phyloP scores from a whole-genome alignment of 768 basidiomycete genomes.

The Cystofilobasidium capitatum region DNA sequence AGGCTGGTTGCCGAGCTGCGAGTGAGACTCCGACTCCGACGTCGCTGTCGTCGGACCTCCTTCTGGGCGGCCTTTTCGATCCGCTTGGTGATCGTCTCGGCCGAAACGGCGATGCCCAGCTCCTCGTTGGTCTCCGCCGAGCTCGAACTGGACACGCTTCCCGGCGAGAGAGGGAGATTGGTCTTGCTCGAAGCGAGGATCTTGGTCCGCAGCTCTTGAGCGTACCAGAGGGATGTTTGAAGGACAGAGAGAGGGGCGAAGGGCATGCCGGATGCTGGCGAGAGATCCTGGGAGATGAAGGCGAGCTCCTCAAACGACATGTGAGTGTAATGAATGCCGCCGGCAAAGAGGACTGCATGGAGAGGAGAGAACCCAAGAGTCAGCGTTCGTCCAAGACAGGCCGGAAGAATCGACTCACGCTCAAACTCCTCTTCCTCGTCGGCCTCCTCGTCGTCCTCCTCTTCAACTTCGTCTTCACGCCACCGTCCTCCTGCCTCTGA shows the following conservation, averaged over 20 bases:
- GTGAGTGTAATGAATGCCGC: conserved; percentile 74
- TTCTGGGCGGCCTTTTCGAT: neutral
- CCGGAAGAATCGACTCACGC: neutral
- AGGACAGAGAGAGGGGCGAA: conserved; percentile 60
- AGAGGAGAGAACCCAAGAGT: neutral
- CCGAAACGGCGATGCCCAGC: conserved; percentile 53
- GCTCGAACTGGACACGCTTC: neutral
- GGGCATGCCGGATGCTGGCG: conserved; percentile 56
- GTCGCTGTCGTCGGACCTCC: conserved; percentile 10
- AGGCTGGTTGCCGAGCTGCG: neutral
- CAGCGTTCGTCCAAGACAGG: too few relatives aligned
- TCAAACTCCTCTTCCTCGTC: conserved; percentile 54
- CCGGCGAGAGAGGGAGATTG: neutral
- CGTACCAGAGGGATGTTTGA: conserved; percentile 67
- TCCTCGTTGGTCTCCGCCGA: conserved; percentile 40
- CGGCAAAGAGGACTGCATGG: conserved; percentile 50
- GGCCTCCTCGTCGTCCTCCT: conserved; percentile 39
- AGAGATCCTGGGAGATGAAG: conserved; percentile 61
- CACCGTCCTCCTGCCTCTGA: conserved; percentile 11
- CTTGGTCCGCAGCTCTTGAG: conserved; percentile 36
- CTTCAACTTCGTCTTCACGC: conserved; percentile 26
- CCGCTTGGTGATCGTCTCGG: conserved; percentile 46
- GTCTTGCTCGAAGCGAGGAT: conserved; percentile 25
- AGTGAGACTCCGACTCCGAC: neutral
- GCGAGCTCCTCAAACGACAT: conserved; percentile 77